Conservation (phyloP, 192 early-diverging fungal species). For the Pilaira anomala region DNA sequence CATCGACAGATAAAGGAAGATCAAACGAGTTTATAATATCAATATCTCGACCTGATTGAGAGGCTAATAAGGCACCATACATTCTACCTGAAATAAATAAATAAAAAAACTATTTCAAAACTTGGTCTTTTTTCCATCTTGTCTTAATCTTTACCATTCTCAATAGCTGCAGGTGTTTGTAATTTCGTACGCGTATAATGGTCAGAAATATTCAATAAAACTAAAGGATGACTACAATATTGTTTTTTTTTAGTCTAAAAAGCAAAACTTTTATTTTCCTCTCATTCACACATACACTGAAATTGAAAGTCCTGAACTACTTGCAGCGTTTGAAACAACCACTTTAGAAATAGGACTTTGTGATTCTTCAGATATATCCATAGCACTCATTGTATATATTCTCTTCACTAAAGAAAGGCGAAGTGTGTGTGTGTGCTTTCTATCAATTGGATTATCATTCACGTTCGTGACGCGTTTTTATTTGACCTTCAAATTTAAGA, state of each 20-base stretch:
- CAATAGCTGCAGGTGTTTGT: constrained; percentile 44
- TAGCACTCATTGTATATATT: constrained; percentile 14
- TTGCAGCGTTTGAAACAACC: constrained; percentile 50
- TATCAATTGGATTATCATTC: too few relatives aligned
- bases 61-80: constrained; percentile 74
- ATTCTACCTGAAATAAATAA: constrained; percentile 36
- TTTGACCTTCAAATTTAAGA: too few relatives aligned
- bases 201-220: constrained; percentile 86
- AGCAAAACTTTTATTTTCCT: background rate
- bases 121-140: too few relatives aligned
- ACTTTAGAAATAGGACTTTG: background rate
- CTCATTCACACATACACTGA: constrained; percentile 40
- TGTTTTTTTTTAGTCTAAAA: background rate
- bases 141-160: constrained; percentile 1
- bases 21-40: constrained; percentile 88
- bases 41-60: constrained; percentile 72
- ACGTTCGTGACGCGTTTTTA: too few relatives aligned
- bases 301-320: constrained; percentile 53
- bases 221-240: constrained; percentile 82
- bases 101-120: too few relatives aligned
- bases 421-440: too few relatives aligned
- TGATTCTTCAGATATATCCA: constrained; percentile 27
- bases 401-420: too few relatives aligned
- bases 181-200: constrained; percentile 73
- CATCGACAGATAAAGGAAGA: constrained; percentile 46